Base-by-base conservation (phyloP, 2,329 filamentous ascomycete species). In the Nannizzia gypsea region DNA sequence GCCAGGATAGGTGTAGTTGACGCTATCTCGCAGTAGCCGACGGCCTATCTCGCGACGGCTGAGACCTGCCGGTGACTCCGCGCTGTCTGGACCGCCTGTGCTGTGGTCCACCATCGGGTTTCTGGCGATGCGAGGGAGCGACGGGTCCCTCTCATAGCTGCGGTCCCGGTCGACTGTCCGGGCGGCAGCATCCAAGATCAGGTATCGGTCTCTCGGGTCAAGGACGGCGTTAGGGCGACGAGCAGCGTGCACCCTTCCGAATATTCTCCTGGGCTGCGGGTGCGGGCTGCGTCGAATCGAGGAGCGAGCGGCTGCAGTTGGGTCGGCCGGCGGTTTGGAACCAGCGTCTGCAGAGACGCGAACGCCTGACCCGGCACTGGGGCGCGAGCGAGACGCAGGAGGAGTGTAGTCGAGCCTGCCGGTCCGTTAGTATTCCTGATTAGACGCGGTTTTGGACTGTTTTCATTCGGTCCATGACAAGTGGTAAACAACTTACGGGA, bases 281-380 rank as follows among this genome's bases (percentile, higher is more conserved):
- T 31, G 48, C 22, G 48, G 9, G n/a, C 11, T 24, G 48, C 48
- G 48, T 62, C 83, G 80, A 66, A 85, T 85, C 46, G 80, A 72
- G 42, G 81, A 84, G 67, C 82, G 80, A 59, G 77, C 72, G 60
- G 75, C 69, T 54, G 80, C 80, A 60, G 78, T 77, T 40, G 76
- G 70, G 66, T 84, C 82, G 8, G 48, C 4, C 15, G 48, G 48
- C 63, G 69, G 70, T 69, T 82, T 83, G 8, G 48, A n/a, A 24
- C 22, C 22, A 2, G 48, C 22, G 9, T 52, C 48, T 28, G 48
- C 48, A 24, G 48, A 22, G 63, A 74, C 68, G 58, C 74, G 69
- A 61, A 74, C 71, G 59, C 74, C 76, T 24, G 71, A 69, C 6
- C 48, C 48, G n/a, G 48, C 48, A 31, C 48, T 52, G 13, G 48